Percentiles rank a stretch among this genome's conserved stretches.
phyloP scores from a whole-genome alignment of 2,329 filamentous ascomycete species.

The Hypomyces rosellus region DNA sequence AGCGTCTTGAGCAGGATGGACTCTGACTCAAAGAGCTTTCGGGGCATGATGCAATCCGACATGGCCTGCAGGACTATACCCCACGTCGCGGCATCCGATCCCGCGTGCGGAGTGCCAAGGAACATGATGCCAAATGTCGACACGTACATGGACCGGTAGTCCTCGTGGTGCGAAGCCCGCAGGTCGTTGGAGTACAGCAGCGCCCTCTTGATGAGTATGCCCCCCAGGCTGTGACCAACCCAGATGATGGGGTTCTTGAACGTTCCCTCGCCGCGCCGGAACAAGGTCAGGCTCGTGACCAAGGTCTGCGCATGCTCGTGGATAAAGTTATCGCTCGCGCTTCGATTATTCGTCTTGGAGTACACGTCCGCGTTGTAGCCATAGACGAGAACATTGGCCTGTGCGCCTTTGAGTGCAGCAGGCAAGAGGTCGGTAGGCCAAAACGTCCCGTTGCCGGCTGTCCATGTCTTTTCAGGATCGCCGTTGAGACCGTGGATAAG shows the following conservation, averaged over 20 bases:
- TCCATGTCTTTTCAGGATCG: conserved; percentile 58
- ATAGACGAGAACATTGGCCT: conserved; percentile 62
- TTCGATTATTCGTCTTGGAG: conserved; percentile 41
- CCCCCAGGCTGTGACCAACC: conserved; percentile 68
- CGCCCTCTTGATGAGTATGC: conserved; percentile 64
- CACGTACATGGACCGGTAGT: conserved; percentile 62
- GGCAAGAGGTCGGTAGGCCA: conserved; percentile 67
- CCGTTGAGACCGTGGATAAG: conserved; percentile 68
- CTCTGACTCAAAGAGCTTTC: conserved; percentile 60
- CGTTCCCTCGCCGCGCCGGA: conserved; percentile 53
- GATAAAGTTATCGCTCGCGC: conserved; percentile 59
- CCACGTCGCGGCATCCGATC: conserved; percentile 63
- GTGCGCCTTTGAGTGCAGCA: conserved; percentile 46
- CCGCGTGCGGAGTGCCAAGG: conserved; percentile 69
- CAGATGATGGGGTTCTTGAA: conserved; percentile 64
- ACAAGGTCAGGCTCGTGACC: conserved; percentile 54
- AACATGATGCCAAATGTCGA: conserved; percentile 74
- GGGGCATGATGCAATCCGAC: conserved; percentile 58
- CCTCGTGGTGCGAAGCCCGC: conserved; percentile 52
- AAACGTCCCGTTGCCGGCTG: conserved; percentile 50
- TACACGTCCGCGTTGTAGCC: conserved; percentile 67
- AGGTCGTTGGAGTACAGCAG: conserved; percentile 61
- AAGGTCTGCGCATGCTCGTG: conserved; percentile 67
- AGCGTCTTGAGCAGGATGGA: conserved; percentile 62
- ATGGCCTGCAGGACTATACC: conserved; percentile 61